Percentiles rank a stretch among this genome's conserved stretches.
These are phyloP conservation scores for Pythium phragmiticola DNA, from an alignment of 352 stramenopile species.

Conservation along the genomic window DNA sequence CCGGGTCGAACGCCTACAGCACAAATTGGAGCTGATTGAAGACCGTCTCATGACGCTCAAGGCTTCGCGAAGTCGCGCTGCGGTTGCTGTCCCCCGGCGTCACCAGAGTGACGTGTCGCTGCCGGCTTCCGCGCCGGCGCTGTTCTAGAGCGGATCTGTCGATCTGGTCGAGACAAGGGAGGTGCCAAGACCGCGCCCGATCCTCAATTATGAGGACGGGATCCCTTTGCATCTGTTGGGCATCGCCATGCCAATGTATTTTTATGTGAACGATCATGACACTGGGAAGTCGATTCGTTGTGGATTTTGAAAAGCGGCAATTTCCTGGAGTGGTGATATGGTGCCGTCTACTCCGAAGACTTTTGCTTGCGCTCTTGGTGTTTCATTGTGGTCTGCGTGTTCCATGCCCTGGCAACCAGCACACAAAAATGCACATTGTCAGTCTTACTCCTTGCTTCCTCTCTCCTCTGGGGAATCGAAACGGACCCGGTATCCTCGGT, in stretches of 20 bases:
- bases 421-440: neutral
- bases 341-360: neutral
- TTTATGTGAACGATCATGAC: slow-evolving; percentile 13
- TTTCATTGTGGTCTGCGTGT: slow-evolving; percentile 59
- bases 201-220: no score
- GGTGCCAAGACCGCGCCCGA: neutral
- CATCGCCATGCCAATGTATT: slow-evolving; percentile 8
- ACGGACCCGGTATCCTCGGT: slow-evolving; percentile 65
- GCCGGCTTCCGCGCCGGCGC: slow-evolving; percentile 30
- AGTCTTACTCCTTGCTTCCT: neutral
- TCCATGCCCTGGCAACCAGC: slow-evolving; percentile 49
- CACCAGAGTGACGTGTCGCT: slow-evolving; percentile 4
- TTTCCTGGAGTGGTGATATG: neutral
- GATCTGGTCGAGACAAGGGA: neutral
- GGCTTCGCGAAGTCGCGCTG: slow-evolving; percentile 36
- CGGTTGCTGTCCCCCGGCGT: slow-evolving; percentile 33
- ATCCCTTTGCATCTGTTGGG: neutral
- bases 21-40: slow-evolving; percentile 70
- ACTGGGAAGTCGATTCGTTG: neutral
- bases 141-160: slow-evolving; percentile 40
- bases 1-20: slow-evolving; percentile 63
- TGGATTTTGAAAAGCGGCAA: neutral
- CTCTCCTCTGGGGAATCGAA: neutral
- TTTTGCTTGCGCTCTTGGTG: slow-evolving; percentile 41
- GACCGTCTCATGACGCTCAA: slow-evolving; percentile 65